These are phyloP conservation scores for Neurospora sp. DNA, from an alignment of 495 filamentous ascomycete genomes.

Conservation along the genomic window DNA sequence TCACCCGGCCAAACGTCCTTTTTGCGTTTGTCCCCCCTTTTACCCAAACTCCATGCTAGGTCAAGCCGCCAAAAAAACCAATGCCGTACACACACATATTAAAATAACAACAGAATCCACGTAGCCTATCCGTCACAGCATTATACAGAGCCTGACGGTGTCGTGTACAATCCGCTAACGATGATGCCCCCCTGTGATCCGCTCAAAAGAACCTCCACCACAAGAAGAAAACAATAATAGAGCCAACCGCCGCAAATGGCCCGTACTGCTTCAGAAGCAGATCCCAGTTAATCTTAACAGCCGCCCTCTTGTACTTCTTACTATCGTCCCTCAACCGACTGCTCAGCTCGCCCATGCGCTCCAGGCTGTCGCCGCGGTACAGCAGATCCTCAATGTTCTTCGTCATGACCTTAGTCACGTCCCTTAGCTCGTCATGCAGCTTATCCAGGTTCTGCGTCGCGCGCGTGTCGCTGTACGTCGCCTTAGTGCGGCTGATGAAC, in stretches of 20 bases:
- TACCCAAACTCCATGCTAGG: conserved; percentile 9
- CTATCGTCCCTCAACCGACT: conserved; percentile 79
- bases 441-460: conserved; percentile 81
- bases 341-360: conserved; percentile 95
- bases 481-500: conserved; percentile 87
- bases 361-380: conserved; percentile 88
- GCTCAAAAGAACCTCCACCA: conserved; percentile 86
- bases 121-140: not conserved
- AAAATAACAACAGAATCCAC: not conserved
- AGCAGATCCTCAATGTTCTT: conserved; percentile 99
- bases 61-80: not conserved
- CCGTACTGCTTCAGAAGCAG: conserved; percentile 94
- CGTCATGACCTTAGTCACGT: conserved; percentile 98
- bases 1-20: not conserved
- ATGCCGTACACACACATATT: not conserved
- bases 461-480: conserved; percentile 86
- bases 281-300: conserved; percentile 97
- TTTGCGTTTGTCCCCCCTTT: not conserved
- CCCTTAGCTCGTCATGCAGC: conserved; percentile 88
- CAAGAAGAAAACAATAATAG: conserved; percentile 74
- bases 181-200: not conserved
- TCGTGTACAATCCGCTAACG: not conserved
- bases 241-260: conserved; percentile 66
- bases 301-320: conserved; percentile 84
- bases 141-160: not conserved